These are phyloP conservation scores for Terana coerulea DNA, from an alignment of 768 basidiomycete genomes.

Conservation along the genomic window DNA sequence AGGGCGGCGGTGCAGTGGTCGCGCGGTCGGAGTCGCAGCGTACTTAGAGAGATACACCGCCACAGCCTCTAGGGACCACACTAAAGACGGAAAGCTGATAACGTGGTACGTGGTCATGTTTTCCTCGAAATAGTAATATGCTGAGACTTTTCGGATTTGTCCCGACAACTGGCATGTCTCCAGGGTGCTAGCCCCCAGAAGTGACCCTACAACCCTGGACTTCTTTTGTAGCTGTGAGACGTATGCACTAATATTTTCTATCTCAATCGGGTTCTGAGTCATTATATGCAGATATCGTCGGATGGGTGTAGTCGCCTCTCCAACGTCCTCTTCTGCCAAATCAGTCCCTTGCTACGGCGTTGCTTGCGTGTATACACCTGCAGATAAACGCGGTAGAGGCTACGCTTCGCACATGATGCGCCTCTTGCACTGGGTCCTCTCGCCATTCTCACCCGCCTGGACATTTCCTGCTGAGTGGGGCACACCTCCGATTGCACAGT, in stretches of 20 bases:
- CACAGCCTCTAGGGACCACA: constrained; percentile 40
- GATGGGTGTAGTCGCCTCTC: constrained; percentile 25
- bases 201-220: constrained; percentile 45
- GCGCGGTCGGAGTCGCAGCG: constrained; percentile 39
- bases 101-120: constrained; percentile 41
- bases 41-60: constrained; percentile 40
- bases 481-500: constrained; percentile 34
- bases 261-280: background rate
- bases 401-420: constrained; percentile 64
- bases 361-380: constrained; percentile 55
- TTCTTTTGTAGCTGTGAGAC: constrained; percentile 63
- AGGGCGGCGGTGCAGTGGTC: constrained; percentile 41
- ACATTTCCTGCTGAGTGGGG: constrained; percentile 45
- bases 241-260: constrained; percentile 35
- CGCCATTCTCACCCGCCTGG: constrained; percentile 24
- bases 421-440: constrained; percentile 55
- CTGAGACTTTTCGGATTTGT: too few species aligned
- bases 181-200: constrained; percentile 58
- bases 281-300: constrained; percentile 31
- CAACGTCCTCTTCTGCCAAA: constrained; percentile 15
- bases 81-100: constrained; percentile 40
- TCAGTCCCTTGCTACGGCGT: constrained; percentile 46
- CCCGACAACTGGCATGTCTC: background rate
- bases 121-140: too few species aligned
- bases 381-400: constrained; percentile 45